Base-by-base conservation (phyloP, 805 yeast genomes). In the Starmerella bombi region DNA sequence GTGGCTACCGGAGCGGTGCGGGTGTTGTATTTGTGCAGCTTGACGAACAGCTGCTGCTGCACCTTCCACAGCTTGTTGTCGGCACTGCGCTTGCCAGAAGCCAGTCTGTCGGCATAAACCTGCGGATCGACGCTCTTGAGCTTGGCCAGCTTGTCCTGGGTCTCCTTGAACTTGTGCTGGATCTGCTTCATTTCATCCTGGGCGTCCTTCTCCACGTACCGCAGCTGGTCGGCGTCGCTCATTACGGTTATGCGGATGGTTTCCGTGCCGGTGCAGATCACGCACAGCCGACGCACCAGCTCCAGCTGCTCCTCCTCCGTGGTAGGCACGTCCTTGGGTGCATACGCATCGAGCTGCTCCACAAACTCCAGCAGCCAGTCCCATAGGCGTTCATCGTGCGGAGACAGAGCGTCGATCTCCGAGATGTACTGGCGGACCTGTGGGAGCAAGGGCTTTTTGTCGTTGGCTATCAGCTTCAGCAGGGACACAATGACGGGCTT, bases 351-450 rank as follows among this genome's bases (percentile, higher is more conserved):
- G 28, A 52, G 41, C 41, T 41, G 42, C 32, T 47, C 45, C 23
- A 45, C 43, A 25, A 51, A 54, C 40, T 56, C 59, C 18, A 46
- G 49, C 15, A 62, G 46, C 32, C 51, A 37, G 8, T 42, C 42
- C 66, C 65, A 62, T 10, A 62, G 44, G 21, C 39, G 40, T 18
- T 53, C 54, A 15, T 55, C 51, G 19, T 58, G 58, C 12, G 64
- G 59, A 4, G 56, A 50, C 6, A 55, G 53, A 32, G 46, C 44
- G 43, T 63, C 66, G 32, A 62, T 51, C 21, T 56, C 59, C 14
- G 46, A 39, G 31, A 54, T 36, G 34, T 42, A 55, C 21, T 40
- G 40, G 25, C 38, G 52, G 14, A 58, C 54, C 22, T 47, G 42
- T 14, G 50, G 44, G 23, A 52, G 50, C n/a, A 53, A 37, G n/a